Evolutionary conservation across 176 grass and related monocot species (phyloP), one percentile per base, ranked within the genome.

Genomic region (Cymbopogon citratus): DNA sequence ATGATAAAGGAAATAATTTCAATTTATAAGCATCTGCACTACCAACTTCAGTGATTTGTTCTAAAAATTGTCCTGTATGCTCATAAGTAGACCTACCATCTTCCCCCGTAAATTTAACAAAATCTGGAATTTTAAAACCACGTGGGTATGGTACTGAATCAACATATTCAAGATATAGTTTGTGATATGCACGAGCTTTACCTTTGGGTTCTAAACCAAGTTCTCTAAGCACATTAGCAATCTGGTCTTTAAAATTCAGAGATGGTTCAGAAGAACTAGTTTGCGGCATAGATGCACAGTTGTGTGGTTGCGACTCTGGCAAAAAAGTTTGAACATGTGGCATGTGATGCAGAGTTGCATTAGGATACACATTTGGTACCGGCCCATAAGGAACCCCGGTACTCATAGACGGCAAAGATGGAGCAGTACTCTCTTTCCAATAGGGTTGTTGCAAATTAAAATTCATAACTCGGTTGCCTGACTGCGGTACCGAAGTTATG

Each of bases 121-220:
- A 79, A 48, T 66, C 26, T 12, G 16, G 61, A 49, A 79, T 34
- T 79, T 6, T 79, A 34, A 79, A 79, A 48, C 61, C 76, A n/a
- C 16, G 41, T 23, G 76, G 76, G 21, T 79, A 79, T 9, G 61
- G 15, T 14, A 28, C 48, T 29, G 39, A 3, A 64, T 78, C 60
- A n/a, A 45, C 63, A 3, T 65, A 45, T 5, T 78, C 76, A 7
- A 26, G 75, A 1, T 76, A 78, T 0, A 24, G 75, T 7, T 78
- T 78, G 1, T 76, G 31, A 40, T 76, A 76, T 2, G 21, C 21
- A 24, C 74, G n/a, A 41, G 74, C 74, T 5, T 13, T 76, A 26
- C 54, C 74, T 4, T 76, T 76, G 5, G 44, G 71, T 18, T 73
- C 71, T 3, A 52, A 33, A 29, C 71, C 45, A 33, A 51, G 49